phyloP scores from a whole-genome alignment of 306 rosid genomes.

The Hippophae gyantsensis region DNA sequence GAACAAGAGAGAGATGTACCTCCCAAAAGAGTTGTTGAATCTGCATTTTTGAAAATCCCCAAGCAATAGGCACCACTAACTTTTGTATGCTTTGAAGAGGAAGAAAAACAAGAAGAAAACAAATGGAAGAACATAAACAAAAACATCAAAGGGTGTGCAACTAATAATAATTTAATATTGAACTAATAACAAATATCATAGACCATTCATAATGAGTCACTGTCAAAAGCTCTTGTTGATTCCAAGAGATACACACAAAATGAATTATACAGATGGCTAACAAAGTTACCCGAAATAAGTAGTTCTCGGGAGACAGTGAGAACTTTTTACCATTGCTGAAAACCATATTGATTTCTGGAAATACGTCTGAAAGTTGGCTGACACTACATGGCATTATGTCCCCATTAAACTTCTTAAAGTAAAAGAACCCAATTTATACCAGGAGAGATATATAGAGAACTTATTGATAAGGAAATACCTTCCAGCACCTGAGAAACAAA shows the following conservation, averaged over 20 bases:
- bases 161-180: neutral
- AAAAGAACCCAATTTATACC: too few species aligned
- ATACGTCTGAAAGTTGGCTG: slow-evolving; percentile 23
- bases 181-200: neutral
- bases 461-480: slow-evolving; percentile 22
- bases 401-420: too few species aligned
- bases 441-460: too few species aligned
- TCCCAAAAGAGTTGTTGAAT: slow-evolving; percentile 45
- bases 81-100: slow-evolving; percentile 34
- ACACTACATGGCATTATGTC: slow-evolving; percentile 14
- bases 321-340: slow-evolving; percentile 31
- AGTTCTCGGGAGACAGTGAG: slow-evolving; percentile 34
- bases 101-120: slow-evolving; percentile 2
- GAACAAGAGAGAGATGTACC: slow-evolving; percentile 18
- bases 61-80: slow-evolving; percentile 43
- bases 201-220: slow-evolving; percentile 4
- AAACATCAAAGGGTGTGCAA: neutral
- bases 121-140: neutral
- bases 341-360: slow-evolving; percentile 41
- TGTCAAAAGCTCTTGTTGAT: neutral
- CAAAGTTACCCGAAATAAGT: slow-evolving; percentile 38
- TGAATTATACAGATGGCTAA: slow-evolving; percentile 4
- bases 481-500: slow-evolving; percentile 46
- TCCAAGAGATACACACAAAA: neutral
- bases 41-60: slow-evolving; percentile 37